Percentiles rank a stretch among this genome's conserved stretches.
phyloP scores from a whole-genome alignment of 2,329 filamentous ascomycete genomes.

The Hyphodiscus sp. region DNA sequence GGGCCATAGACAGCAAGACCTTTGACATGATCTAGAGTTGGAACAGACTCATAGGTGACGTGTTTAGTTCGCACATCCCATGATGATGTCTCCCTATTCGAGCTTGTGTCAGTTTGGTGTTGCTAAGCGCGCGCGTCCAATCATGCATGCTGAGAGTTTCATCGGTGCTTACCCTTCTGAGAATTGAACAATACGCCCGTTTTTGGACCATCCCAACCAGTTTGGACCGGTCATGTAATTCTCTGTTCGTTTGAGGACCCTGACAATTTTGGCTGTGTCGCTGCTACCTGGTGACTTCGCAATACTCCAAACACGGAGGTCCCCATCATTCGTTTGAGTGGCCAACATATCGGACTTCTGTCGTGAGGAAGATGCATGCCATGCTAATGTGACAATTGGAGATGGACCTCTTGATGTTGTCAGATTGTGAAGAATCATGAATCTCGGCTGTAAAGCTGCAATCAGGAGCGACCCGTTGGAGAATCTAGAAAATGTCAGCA shows the following conservation, averaged over 20 bases:
- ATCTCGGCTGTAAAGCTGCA: constrained; percentile 81
- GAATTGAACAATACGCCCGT: constrained; percentile 89
- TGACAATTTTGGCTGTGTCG: constrained; percentile 80
- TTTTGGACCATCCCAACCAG: constrained; percentile 99
- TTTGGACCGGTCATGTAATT: constrained; percentile 69
- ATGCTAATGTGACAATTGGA: constrained; percentile 77
- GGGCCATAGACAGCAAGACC: constrained; percentile 86
- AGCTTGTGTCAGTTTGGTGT: constrained; percentile 31
- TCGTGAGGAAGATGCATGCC: constrained; percentile 93
- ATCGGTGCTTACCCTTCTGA: constrained; percentile 68
- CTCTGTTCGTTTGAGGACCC: constrained; percentile 76
- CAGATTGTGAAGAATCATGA: constrained; percentile 89
- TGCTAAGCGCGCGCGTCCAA: constrained; percentile 43
- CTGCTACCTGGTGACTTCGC: constrained; percentile 67
- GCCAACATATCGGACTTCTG: constrained; percentile 98
- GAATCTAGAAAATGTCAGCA: constrained; percentile 52
- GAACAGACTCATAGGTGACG: constrained; percentile 82
- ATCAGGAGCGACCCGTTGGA: constrained; percentile 92
- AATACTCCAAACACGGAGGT: constrained; percentile 94
- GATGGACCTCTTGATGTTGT: constrained; percentile 80
- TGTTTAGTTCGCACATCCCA: constrained; percentile 99
- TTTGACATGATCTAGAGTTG: constrained; percentile 73
- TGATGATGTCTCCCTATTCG: constrained; percentile 71
- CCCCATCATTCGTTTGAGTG: constrained; percentile 84
- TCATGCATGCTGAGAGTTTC: constrained; percentile 17